phyloP scores from a whole-genome alignment of 129 eudicot species.

The Helianthus tuberosus region DNA sequence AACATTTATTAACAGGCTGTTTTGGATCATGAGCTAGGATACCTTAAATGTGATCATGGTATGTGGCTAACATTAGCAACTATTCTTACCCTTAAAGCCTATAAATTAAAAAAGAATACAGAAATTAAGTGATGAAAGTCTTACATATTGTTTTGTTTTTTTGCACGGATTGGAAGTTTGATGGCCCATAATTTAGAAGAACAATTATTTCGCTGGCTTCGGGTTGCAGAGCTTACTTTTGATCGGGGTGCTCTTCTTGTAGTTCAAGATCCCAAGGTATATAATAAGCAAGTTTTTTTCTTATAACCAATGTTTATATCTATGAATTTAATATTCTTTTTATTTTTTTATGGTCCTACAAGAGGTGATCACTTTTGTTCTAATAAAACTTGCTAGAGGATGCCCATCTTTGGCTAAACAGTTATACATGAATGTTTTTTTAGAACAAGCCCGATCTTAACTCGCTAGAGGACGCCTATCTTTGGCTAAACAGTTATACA shows the following conservation, averaged over 20 bases:
- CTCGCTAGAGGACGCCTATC: no score
- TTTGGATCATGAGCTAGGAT: slow-evolving; percentile 56
- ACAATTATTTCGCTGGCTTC: slow-evolving; percentile 91
- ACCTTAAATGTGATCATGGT: no score
- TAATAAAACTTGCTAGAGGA: slow-evolving; percentile 98
- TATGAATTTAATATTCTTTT: background rate
- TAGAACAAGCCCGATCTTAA: slow-evolving; percentile 99
- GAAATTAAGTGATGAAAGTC: background rate
- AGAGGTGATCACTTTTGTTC: slow-evolving; percentile 97
- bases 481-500: no score
- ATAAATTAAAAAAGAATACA: background rate
- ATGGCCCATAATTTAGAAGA: slow-evolving; percentile 91
- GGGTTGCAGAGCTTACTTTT: slow-evolving; percentile 95
- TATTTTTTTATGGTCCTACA: slow-evolving; percentile 52
- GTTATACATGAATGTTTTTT: slow-evolving; percentile 86
- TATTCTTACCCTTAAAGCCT: slow-evolving; percentile 31
- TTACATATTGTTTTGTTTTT: slow-evolving; percentile 13
- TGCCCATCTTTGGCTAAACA: slow-evolving; percentile 97
- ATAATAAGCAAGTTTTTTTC: no score
- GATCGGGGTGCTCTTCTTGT: slow-evolving; percentile 99
- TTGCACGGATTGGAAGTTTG: slow-evolving; percentile 79
- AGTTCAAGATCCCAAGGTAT: slow-evolving; percentile 99
- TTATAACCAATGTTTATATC: background rate
- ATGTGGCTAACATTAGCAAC: no score
- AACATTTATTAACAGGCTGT: slow-evolving; percentile 65